Evolutionary conservation across 352 stramenopile species (phyloP).

Genomic region (Phytophthora uliginosa): DNA sequence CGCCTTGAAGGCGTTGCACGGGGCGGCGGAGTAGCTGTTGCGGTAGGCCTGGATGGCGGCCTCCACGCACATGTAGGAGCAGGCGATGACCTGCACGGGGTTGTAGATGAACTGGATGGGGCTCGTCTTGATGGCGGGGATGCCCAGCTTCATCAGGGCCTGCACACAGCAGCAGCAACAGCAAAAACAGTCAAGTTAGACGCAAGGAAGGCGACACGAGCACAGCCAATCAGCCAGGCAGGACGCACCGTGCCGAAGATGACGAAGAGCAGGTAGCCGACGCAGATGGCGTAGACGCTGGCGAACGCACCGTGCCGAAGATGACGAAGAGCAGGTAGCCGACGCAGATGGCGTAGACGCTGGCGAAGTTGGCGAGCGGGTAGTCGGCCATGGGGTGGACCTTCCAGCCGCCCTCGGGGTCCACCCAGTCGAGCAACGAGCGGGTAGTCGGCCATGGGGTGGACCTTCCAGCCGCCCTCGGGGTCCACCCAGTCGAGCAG

Average conservation of each 20-base stretch:
- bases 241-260: slow-evolving; percentile 63
- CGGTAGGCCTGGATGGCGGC: slow-evolving; percentile 90
- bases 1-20: slow-evolving; percentile 91
- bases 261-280: slow-evolving; percentile 78
- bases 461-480: slow-evolving; percentile 65
- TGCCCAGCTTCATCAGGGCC: slow-evolving; percentile 59
- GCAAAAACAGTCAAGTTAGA: slow-evolving; percentile 8
- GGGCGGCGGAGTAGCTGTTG: slow-evolving; percentile 85
- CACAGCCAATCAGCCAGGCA: background rate
- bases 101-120: slow-evolving; percentile 96
- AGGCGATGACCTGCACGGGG: slow-evolving; percentile 94
- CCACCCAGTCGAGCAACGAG: slow-evolving; percentile 74
- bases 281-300: slow-evolving; percentile 67
- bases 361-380: slow-evolving; percentile 73
- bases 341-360: slow-evolving; percentile 65
- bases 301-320: slow-evolving; percentile 57
- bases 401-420: slow-evolving; percentile 71
- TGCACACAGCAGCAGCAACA: slow-evolving; percentile 19
- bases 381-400: slow-evolving; percentile 67
- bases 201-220: background rate
- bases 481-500: slow-evolving; percentile 73
- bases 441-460: slow-evolving; percentile 72
- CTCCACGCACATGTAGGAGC: slow-evolving; percentile 96
- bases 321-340: slow-evolving; percentile 79
- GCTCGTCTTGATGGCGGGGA: slow-evolving; percentile 63